A percentile compares a stretch with the other conserved stretches of the same genome.
These are phyloP conservation scores for Telopea speciosissima DNA, from an alignment of 177 flowering plant genomes.

Conservation along the genomic window DNA sequence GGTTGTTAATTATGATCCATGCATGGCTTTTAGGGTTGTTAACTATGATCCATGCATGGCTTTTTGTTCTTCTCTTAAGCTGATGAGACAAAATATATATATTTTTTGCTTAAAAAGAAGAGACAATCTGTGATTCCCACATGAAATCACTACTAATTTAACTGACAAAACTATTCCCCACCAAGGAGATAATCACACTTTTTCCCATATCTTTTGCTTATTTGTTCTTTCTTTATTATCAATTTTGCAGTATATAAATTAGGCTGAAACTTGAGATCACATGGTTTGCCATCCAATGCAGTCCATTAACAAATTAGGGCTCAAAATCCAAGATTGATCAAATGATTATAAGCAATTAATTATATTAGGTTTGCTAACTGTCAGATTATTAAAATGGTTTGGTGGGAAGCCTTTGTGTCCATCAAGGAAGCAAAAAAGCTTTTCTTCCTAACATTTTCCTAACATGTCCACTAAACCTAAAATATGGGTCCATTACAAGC, in stretches of 20 bases:
- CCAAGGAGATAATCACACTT: not conserved
- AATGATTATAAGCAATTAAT: not conserved
- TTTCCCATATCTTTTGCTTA: not conserved
- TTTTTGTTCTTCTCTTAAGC: conserved; percentile 13
- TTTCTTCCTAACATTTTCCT: no score
- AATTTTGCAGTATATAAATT: no score
- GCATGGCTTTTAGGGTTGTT: no score
- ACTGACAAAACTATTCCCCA: not conserved
- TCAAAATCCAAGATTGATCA: not conserved
- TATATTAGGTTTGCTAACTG: not conserved
- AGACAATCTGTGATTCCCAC: conserved; percentile 16
- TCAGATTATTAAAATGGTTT: not conserved
- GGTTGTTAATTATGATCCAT: no score
- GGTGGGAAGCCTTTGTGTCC: not conserved
- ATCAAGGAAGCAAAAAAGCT: no score
- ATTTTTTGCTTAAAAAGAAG: conserved; percentile 1
- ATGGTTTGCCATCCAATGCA: not conserved
- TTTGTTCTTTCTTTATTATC: not conserved
- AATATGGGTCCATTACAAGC: no score
- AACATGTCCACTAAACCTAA: no score
- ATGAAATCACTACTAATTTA: not conserved
- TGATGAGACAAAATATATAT: not conserved
- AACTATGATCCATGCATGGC: not conserved
- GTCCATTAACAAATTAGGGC: not conserved
- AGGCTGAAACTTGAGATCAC: not conserved